Percentiles rank a stretch among this genome's conserved stretches.
Evolutionary conservation across 2,329 filamentous ascomycete genomes (phyloP).

Genomic region (Venturia carpophila): DNA sequence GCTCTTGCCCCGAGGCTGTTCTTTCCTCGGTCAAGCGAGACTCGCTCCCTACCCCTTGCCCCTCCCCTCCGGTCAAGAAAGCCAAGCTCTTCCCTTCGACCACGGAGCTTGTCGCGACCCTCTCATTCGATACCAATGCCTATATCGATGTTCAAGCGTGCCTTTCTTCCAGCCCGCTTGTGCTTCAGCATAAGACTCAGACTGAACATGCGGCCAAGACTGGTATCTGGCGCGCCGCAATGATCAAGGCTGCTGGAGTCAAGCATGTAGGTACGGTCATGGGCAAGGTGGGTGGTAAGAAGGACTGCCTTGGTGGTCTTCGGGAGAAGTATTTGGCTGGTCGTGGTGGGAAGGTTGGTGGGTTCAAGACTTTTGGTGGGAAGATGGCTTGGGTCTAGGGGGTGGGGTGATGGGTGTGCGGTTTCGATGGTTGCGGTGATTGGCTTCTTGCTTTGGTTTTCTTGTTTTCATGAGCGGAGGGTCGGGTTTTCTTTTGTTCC

Average conservation of each 20-base stretch:
- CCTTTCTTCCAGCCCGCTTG: background rate
- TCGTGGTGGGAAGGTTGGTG: background rate
- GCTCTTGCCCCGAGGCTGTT: background rate
- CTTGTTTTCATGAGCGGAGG: background rate
- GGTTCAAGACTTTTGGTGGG: background rate
- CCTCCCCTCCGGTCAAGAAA: background rate
- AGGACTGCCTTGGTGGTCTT: background rate
- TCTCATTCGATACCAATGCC: background rate
- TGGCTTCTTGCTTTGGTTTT: background rate
- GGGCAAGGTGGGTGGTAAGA: background rate
- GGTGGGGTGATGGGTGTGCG: background rate
- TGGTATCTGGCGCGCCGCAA: background rate
- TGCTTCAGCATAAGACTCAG: background rate
- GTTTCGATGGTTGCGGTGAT: background rate
- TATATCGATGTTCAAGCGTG: background rate
- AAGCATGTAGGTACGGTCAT: background rate
- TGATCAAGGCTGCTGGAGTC: background rate
- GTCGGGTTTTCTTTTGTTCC: background rate
- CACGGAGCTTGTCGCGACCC: background rate
- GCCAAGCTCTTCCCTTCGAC: background rate
- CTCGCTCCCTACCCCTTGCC: background rate
- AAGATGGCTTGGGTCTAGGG: background rate
- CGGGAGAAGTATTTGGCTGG: background rate
- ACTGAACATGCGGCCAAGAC: background rate
- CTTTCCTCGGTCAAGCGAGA: background rate